phyloP scores from a whole-genome alignment of 2,329 filamentous ascomycete genomes.

The Trichocomaceae sp. region DNA sequence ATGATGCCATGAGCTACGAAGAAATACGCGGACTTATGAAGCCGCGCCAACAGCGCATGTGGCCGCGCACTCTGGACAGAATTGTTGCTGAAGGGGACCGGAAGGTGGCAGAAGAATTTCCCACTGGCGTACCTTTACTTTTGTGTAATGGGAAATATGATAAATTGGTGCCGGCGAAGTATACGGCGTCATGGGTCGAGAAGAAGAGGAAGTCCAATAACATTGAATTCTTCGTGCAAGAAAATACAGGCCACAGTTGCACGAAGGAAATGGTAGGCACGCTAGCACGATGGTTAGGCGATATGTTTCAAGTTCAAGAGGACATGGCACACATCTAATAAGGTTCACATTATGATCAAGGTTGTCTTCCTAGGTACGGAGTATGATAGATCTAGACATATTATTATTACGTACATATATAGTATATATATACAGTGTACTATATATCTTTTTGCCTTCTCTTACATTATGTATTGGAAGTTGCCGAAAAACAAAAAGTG shows the following conservation, averaged over 20 bases:
- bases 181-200: constrained; percentile 1
- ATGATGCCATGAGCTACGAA: not conserved
- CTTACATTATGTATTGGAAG: no score
- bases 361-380: no score
- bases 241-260: constrained; percentile 4
- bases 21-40: not conserved
- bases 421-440: no score
- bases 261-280: constrained; percentile 3
- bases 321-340: not conserved
- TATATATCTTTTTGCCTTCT: no score
- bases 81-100: not conserved
- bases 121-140: not conserved
- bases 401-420: no score
- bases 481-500: no score
- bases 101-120: not conserved
- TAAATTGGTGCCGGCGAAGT: constrained; percentile 1
- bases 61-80: not conserved
- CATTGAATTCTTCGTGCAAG: constrained; percentile 2
- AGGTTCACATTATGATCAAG: not conserved
- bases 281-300: not conserved
- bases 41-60: not conserved
- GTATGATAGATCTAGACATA: no score
- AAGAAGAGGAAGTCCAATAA: not conserved
- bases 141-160: constrained; percentile 2
- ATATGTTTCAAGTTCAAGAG: not conserved